A percentile compares a stretch with the other conserved stretches of the same genome.
phyloP scores from a whole-genome alignment of 1,284 basidiomycete genomes.

The Irpex sp. region DNA sequence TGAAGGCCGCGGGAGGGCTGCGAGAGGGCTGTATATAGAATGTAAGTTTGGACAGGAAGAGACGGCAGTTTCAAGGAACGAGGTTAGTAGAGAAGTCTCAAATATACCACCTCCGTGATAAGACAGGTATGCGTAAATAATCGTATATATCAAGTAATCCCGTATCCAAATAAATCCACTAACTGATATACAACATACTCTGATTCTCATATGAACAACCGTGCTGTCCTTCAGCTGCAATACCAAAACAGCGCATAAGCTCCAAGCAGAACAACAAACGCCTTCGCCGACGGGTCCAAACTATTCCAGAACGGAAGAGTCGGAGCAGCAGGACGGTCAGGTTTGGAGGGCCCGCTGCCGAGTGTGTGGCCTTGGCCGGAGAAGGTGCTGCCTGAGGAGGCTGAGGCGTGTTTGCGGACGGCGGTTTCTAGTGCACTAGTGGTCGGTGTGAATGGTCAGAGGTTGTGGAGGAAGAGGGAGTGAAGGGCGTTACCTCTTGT shows the following conservation, averaged over 20 bases:
- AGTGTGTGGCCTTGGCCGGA: constrained; percentile 71
- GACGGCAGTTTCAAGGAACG: too few relatives aligned
- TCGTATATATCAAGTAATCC: too few relatives aligned
- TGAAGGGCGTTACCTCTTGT: constrained; percentile 47
- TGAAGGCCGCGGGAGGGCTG: too few relatives aligned
- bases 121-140: too few relatives aligned
- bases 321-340: constrained; percentile 18
- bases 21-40: too few relatives aligned
- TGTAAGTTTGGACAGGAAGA: too few relatives aligned
- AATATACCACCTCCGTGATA: too few relatives aligned
- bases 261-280: constrained; percentile 56
- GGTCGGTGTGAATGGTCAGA: neutral
- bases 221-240: constrained; percentile 21
- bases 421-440: constrained; percentile 56
- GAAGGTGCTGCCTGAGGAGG: constrained; percentile 41
- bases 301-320: constrained; percentile 30
- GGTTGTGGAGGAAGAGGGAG: neutral
- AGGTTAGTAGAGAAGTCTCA: too few relatives aligned
- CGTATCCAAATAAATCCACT: too few relatives aligned
- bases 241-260: constrained; percentile 68
- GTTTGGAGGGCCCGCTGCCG: constrained; percentile 38
- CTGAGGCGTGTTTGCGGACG: constrained; percentile 46
- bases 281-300: constrained; percentile 62
- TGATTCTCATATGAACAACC: too few relatives aligned
- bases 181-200: too few relatives aligned